Base-by-base conservation (phyloP, 2,329 filamentous ascomycete genomes). In the Hymenoscyphus scutula region DNA sequence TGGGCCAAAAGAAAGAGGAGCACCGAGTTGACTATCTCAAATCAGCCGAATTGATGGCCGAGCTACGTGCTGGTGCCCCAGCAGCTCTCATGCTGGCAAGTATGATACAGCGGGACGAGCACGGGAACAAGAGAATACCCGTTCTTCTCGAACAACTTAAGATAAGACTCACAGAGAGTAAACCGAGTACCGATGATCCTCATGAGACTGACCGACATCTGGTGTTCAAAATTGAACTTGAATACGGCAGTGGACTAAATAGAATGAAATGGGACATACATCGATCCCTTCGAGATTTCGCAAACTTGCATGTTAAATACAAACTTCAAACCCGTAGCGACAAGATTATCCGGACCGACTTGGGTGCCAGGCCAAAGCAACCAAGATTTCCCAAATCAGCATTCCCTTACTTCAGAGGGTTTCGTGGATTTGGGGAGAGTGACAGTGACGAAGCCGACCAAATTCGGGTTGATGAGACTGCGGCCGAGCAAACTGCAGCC, bases 31-130 rank as follows among this genome's bases (percentile, higher is more conserved):
- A 99, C 75, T 92, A 95, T 73, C 89, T 90, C 72, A 99, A 98
- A 75, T 98, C 94, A 10, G 92, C 95, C 1, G 95, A 99, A 75
- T 81, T 99, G 55, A 94, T 99, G 85, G 95, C 95, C 1, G 95
- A 99, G 76, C 80, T 99, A 41, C 85, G 95, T 56, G 96, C 95
- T 53, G 95, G 92, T 60, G 92, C 93, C 1, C 95, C 95, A 3
- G 95, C 95, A 27, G 95, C 94, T 23, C 80, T 99, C 63, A 96
- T 99, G 76, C 80, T 99, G 59, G 95, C 95, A 7, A 97, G 93
- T 73, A 97, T 98, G 91, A 95, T 98, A 70, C 95, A 98, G 77
- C 85, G 95, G 62, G 95, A 99, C 70, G 95, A 99, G 76, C 91
- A 97, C 71, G 92, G 94, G 56, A 95, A 96, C 76, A 95, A 91